Evolutionary conservation across 495 filamentous ascomycete genomes (phyloP).

Genomic region (Rhizodiscina lignyota): DNA sequence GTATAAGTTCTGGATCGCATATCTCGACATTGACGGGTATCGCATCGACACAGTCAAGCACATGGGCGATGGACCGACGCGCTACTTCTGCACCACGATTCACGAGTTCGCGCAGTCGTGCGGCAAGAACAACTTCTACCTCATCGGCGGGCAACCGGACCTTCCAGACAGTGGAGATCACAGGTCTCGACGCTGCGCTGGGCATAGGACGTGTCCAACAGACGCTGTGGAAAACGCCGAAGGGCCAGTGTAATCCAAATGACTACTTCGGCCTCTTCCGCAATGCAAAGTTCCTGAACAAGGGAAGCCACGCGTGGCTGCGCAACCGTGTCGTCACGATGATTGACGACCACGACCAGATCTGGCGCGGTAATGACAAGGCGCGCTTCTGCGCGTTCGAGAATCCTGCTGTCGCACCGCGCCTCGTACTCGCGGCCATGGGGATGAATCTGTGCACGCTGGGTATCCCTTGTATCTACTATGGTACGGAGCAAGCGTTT

Average conservation of each 20-base stretch:
- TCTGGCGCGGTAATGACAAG: slow-evolving; percentile 8
- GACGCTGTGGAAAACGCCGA: slow-evolving; percentile 9
- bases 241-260: slow-evolving; percentile 5
- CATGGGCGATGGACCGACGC: slow-evolving; percentile 14
- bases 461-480: slow-evolving; percentile 17
- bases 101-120: slow-evolving; percentile 10
- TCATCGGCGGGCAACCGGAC: slow-evolving; percentile 11
- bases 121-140: slow-evolving; percentile 15
- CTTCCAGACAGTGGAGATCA: slow-evolving; percentile 11
- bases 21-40: slow-evolving; percentile 13
- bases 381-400: slow-evolving; percentile 8
- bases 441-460: slow-evolving; percentile 13
- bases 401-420: slow-evolving; percentile 1
- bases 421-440: slow-evolving; percentile 7
- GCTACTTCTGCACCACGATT: slow-evolving; percentile 10
- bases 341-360: slow-evolving; percentile 17
- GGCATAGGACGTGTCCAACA: slow-evolving; percentile 12
- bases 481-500: slow-evolving; percentile 13
- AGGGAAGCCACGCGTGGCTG: slow-evolving; percentile 10
- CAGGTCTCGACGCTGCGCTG: slow-evolving; percentile 13
- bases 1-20: slow-evolving; percentile 18
- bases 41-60: slow-evolving; percentile 17
- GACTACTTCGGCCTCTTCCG: slow-evolving; percentile 14
- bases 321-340: slow-evolving; percentile 14
- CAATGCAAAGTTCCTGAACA: slow-evolving; percentile 8